These are phyloP conservation scores for Coriolopsis trogii DNA, from an alignment of 1,284 basidiomycete species.

Conservation along the genomic window DNA sequence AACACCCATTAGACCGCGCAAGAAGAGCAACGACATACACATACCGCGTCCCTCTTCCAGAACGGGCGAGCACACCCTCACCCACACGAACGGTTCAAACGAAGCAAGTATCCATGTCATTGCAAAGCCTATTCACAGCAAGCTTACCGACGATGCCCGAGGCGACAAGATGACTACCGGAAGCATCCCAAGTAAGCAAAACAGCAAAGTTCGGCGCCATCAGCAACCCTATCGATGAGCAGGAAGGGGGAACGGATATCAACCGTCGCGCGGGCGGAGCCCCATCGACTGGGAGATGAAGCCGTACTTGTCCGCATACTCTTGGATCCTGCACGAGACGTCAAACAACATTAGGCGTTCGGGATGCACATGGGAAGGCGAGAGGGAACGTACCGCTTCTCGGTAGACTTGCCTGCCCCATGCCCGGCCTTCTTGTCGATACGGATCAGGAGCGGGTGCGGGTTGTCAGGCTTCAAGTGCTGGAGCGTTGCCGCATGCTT, in stretches of 20 bases:
- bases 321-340: constrained; percentile 59
- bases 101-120: too few relatives aligned
- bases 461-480: constrained; percentile 61
- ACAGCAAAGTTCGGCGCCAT: too few relatives aligned
- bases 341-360: not conserved
- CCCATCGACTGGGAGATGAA: constrained; percentile 73
- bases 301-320: constrained; percentile 76
- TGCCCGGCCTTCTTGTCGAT: constrained; percentile 83
- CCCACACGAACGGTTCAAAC: too few relatives aligned
- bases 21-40: too few relatives aligned
- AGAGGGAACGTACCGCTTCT: constrained; percentile 54
- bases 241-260: too few relatives aligned
- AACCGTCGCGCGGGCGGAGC: constrained; percentile 27
- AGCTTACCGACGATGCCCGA: not conserved
- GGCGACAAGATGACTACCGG: not conserved
- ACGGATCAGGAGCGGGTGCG: constrained; percentile 71
- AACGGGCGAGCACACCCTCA: too few relatives aligned
- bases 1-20: too few relatives aligned
- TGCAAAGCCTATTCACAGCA: constrained; percentile 9
- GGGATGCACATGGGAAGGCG: not conserved
- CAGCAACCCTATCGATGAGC: too few relatives aligned
- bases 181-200: not conserved
- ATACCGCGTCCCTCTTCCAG: too few relatives aligned
- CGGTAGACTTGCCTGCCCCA: constrained; percentile 79
- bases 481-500: constrained; percentile 79